Percentiles rank a stretch among this genome's conserved stretches.
Conservation (phyloP, 2,329 filamentous ascomycete genomes). For the Aspergillus arachidicola region DNA sequence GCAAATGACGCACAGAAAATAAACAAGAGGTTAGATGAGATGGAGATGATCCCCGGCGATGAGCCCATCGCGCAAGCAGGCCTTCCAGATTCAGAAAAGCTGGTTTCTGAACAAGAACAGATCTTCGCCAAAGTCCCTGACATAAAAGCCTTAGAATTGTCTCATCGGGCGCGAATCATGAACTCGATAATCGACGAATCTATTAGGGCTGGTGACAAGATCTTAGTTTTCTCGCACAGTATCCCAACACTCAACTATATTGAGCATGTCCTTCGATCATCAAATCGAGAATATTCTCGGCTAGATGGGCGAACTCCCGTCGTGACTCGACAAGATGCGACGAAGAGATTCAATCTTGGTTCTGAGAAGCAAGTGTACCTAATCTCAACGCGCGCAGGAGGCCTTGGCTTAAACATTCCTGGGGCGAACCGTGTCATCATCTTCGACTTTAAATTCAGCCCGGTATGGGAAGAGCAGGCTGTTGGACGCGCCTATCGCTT, state of each 20-base stretch:
- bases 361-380: slow-evolving; percentile 64
- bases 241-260: slow-evolving; percentile 71
- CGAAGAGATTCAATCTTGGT: slow-evolving; percentile 69
- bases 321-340: slow-evolving; percentile 60
- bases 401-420: slow-evolving; percentile 79
- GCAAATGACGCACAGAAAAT: slow-evolving; percentile 26
- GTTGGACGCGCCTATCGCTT: slow-evolving; percentile 84
- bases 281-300: slow-evolving; percentile 54
- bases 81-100: slow-evolving; percentile 33
- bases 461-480: slow-evolving; percentile 80
- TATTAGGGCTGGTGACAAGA: slow-evolving; percentile 66
- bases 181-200: slow-evolving; percentile 69
- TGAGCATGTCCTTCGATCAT: slow-evolving; percentile 55
- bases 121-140: slow-evolving; percentile 36
- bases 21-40: slow-evolving; percentile 16
- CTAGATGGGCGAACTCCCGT: slow-evolving; percentile 70
- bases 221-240: slow-evolving; percentile 79
- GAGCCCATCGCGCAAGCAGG: slow-evolving; percentile 41
- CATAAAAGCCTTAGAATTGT: slow-evolving; percentile 54
- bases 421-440: slow-evolving; percentile 85
- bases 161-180: slow-evolving; percentile 71
- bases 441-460: slow-evolving; percentile 82
- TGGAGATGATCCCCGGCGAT: slow-evolving; percentile 24
- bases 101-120: slow-evolving; percentile 36
- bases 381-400: slow-evolving; percentile 82